Percentiles rank a stretch among this genome's conserved stretches.
These are phyloP conservation scores for Achaetomiella virescens DNA, from an alignment of 495 filamentous ascomycete genomes.

Conservation along the genomic window DNA sequence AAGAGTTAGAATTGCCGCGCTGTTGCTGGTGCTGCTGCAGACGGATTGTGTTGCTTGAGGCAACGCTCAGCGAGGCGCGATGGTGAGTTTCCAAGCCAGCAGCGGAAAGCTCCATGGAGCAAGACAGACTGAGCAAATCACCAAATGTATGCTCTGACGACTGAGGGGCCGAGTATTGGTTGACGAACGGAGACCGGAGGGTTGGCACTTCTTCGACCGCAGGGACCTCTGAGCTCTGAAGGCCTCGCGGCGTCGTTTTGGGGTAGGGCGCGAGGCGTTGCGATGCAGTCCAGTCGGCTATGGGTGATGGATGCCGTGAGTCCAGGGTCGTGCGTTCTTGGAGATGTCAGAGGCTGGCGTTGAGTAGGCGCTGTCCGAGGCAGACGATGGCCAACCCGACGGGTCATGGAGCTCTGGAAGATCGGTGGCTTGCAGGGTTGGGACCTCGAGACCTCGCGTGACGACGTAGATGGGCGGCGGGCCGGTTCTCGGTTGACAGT, in stretches of 20 bases:
- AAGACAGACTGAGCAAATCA: slow-evolving; percentile 16
- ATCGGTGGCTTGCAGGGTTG: slow-evolving; percentile 17
- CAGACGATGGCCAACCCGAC: slow-evolving; percentile 44
- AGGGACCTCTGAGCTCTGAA: slow-evolving; percentile 22
- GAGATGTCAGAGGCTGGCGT: slow-evolving; percentile 39
- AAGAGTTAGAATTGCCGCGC: slow-evolving; percentile 24
- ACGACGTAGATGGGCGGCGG: slow-evolving; percentile 17
- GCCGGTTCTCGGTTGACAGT: slow-evolving; percentile 16
- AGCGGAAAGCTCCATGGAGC: background rate
- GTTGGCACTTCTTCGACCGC: slow-evolving; percentile 23
- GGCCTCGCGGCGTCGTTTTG: slow-evolving; percentile 14
- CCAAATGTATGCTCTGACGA: slow-evolving; percentile 11
- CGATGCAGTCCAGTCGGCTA: slow-evolving; percentile 10
- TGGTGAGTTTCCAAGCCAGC: background rate
- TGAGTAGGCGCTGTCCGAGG: slow-evolving; percentile 45
- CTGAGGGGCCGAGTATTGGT: slow-evolving; percentile 12
- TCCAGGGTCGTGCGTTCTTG: slow-evolving; percentile 7
- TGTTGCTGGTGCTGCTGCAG: slow-evolving; percentile 20
- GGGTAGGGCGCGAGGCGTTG: slow-evolving; percentile 24
- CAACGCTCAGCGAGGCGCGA: background rate
- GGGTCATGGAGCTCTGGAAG: slow-evolving; percentile 30
- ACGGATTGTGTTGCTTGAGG: slow-evolving; percentile 8
- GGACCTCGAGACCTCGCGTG: slow-evolving; percentile 15
- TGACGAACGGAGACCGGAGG: slow-evolving; percentile 15
- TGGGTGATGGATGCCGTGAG: slow-evolving; percentile 8